phyloP scores from a whole-genome alignment of 768 basidiomycete species.

The Lyophyllum semitale region DNA sequence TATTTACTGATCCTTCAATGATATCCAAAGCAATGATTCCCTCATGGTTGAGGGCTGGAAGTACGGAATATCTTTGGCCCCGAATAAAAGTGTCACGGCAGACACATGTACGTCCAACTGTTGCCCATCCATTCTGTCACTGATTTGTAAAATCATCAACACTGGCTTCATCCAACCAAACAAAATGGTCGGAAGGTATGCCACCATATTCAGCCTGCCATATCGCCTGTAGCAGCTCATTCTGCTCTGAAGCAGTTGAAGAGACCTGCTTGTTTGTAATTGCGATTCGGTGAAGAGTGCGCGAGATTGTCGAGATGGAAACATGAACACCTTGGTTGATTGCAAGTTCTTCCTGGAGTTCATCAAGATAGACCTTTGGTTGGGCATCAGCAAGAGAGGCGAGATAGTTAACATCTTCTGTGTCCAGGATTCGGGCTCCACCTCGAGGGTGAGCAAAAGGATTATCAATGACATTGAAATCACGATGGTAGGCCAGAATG shows the following conservation, averaged over 20 bases:
- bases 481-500: slow-evolving; percentile 14
- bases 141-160: slow-evolving; percentile 27
- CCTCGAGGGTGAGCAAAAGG: slow-evolving; percentile 17
- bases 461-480: slow-evolving; percentile 17
- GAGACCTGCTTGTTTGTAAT: slow-evolving; percentile 27
- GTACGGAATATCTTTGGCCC: slow-evolving; percentile 21
- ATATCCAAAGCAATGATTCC: slow-evolving; percentile 30
- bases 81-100: slow-evolving; percentile 22
- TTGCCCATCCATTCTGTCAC: slow-evolving; percentile 20
- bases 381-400: slow-evolving; percentile 20
- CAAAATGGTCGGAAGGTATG: slow-evolving; percentile 20
- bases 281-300: slow-evolving; percentile 18
- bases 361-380: slow-evolving; percentile 32
- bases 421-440: slow-evolving; percentile 17
- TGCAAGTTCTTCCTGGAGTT: slow-evolving; percentile 28
- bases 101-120: slow-evolving; percentile 24
- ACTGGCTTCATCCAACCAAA: slow-evolving; percentile 29
- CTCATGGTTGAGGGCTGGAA: slow-evolving; percentile 27
- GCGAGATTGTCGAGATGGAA: slow-evolving; percentile 30
- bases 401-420: slow-evolving; percentile 22
- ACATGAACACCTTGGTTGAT: slow-evolving; percentile 20
- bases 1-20: slow-evolving; percentile 31
- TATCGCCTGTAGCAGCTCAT: slow-evolving; percentile 27
- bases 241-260: slow-evolving; percentile 24
- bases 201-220: slow-evolving; percentile 19